phyloP scores from a whole-genome alignment of 176 grass and related monocot genomes.

The Guadua angustifolia region DNA sequence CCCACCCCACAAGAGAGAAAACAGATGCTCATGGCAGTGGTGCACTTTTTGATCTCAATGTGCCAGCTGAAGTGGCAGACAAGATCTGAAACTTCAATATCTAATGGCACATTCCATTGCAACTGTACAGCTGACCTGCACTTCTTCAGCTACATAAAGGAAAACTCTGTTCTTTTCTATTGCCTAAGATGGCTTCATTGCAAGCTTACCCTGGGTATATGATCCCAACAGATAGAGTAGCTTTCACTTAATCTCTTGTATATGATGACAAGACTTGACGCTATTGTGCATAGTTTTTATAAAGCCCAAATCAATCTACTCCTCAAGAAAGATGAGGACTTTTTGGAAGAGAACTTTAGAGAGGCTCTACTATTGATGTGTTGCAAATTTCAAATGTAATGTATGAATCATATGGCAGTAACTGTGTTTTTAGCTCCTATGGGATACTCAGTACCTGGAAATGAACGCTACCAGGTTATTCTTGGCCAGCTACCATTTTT shows the following conservation, averaged over 20 bases:
- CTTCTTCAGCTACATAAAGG: constrained; percentile 60
- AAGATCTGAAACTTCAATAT: constrained; percentile 55
- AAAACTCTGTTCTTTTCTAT: constrained; percentile 54
- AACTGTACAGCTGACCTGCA: constrained; percentile 66
- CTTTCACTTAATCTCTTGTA: constrained; percentile 46
- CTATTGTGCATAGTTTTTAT: constrained; percentile 52
- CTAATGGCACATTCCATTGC: constrained; percentile 38
- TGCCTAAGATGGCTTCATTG: constrained; percentile 25
- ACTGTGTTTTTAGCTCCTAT: background rate
- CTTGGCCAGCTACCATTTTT: background rate
- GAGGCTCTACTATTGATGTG: background rate
- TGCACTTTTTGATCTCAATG: constrained; percentile 85
- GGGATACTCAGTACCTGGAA: background rate
- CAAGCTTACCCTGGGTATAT: constrained; percentile 29
- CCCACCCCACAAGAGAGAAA: constrained; percentile 66
- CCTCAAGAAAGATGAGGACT: constrained; percentile 21
- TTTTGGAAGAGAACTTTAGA: constrained; percentile 40
- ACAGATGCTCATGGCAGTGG: constrained; percentile 48
- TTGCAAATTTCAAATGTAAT: constrained; percentile 25
- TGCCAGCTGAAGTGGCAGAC: constrained; percentile 68
- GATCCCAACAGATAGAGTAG: constrained; percentile 56
- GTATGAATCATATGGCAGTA: constrained; percentile 24
- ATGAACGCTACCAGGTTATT: background rate
- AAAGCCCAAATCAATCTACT: constrained; percentile 45
- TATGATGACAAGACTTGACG: constrained; percentile 35